Base-by-base conservation (phyloP, 169 alveolate species). In the Perkinsus marinus region DNA sequence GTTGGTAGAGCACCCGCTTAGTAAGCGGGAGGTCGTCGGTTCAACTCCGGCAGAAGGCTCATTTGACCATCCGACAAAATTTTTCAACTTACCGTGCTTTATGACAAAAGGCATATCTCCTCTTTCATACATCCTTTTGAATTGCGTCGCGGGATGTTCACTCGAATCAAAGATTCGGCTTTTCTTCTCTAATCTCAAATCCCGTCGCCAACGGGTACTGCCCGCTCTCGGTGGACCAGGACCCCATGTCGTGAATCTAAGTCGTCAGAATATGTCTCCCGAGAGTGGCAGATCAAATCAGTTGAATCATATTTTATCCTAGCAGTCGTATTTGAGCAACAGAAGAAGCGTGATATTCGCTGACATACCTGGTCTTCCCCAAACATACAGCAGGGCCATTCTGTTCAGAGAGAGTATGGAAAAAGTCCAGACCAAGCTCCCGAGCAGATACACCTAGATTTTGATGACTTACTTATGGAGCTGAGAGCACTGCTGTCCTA, bases 91-190 rank as follows among this genome's bases (percentile, higher is more conserved):
- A 57, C 79, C 91, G n/a, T 90, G 91, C 91, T 90, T 90, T 6
- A 90, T 39, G 79, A 38, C 39, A 30, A 90, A 22, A 16, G 91
- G 91, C 37, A 90, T 0, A 37, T 90, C 91, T 6, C 91, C 91
- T 39, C 91, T 68, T 69, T 90, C 91, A 26, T 39, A 90, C 91
- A 90, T 90, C 91, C 41, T 90, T 39, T 47, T 43, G 69, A 90
- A 90, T 34, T 90, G 79, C 34, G 79, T 57, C 22, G 79, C 79
- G 22, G 79, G 79, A 57, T 57, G 79, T 2, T 30, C 79, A 16
- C 79, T 57, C 26, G 79, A 57, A 0, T 57, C 79, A 30, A 57
- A 57, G 22, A 57, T 57, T 26, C 79, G 7, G 79, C 30, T 13
- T 16, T 57, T 57, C 34, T 57, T 57, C 79, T 57, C 79, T 2